Evolutionary conservation across 768 basidiomycete genomes (phyloP).

Genomic region (Hirschioporus abietinus): DNA sequence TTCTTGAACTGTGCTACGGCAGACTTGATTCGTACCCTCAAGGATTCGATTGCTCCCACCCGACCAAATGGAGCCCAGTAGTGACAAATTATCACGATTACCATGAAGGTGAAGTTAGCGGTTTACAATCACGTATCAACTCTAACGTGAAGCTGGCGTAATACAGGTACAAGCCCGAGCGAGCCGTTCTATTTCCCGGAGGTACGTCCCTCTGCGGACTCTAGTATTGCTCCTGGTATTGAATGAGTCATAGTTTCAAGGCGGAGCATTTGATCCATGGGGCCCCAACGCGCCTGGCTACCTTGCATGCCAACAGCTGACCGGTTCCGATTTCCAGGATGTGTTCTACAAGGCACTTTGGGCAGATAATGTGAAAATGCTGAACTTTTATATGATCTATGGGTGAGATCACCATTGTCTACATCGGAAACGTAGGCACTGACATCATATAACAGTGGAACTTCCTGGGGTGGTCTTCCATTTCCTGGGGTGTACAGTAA

Average conservation of each 20-base stretch:
- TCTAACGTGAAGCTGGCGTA: constrained; percentile 16
- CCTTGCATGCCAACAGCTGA: constrained; percentile 55
- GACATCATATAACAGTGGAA: constrained; percentile 46
- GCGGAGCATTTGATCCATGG: constrained; percentile 79
- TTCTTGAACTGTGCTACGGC: neutral
- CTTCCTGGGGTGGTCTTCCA: constrained; percentile 79
- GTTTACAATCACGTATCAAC: neutral
- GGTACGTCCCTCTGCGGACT: constrained; percentile 29
- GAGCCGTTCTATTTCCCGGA: constrained; percentile 72
- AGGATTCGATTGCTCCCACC: constrained; percentile 75
- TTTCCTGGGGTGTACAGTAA: constrained; percentile 68
- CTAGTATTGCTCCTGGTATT: neutral
- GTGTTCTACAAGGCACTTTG: constrained; percentile 77
- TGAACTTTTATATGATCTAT: constrained; percentile 83
- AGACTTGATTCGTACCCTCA: constrained; percentile 72
- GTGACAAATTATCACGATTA: constrained; percentile 59
- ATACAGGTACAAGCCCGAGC: constrained; percentile 31
- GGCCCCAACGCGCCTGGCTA: constrained; percentile 53
- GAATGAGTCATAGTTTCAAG: constrained; percentile 46
- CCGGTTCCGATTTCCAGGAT: constrained; percentile 67
- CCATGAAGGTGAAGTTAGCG: constrained; percentile 34
- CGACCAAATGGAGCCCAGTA: constrained; percentile 60
- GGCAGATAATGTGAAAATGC: constrained; percentile 76
- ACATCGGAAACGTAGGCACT: neutral
- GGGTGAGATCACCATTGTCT: constrained; percentile 38